Base-by-base conservation (phyloP, 1,139 yeast species). In the Komagataea norvegica region DNA sequence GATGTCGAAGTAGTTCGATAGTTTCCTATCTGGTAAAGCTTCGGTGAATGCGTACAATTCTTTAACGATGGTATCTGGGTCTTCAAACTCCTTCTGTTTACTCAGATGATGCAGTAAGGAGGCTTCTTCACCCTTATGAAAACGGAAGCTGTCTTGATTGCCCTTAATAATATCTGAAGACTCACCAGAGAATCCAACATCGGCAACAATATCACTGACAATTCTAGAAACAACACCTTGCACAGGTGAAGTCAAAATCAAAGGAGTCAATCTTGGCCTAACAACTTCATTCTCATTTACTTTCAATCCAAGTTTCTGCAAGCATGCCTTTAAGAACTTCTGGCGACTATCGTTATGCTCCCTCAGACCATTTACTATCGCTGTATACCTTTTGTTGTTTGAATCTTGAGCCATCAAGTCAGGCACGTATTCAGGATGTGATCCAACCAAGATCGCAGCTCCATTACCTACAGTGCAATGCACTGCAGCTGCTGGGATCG, bases 381-480 rank as follows among this genome's bases (percentile, higher is more conserved):
- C 47, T 2, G 58, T 49, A 37, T 68, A 68, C 16, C 65, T 54
- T 10, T 25, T 10, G 19, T 56, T 52, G 3, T 57, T 61, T 11
- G 54, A 13, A 46, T 46, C 6, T 55, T 41, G 38, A 59, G 61
- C 37, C 60, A 83, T 56, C 16, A 77, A 49, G 9, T 65, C 64
- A 0, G 88, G 79, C 1, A 78, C 68, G 54, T 80, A 87, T 59
- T 93, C 99, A 0, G 96, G 95, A 59, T 93, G 98, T 0, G 88
- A 72, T 1, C 97, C 97, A 3, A 83, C 68, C n/a, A 91, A 67
- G 3, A 91, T 59, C 0, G 80, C 95, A 26, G 65, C 67, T 2
- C 98, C 98, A 33, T 71, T 67, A 1, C 96, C 96, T 3, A 78
- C 74, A 13, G 68, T 65, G 50, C 87, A 74, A 41, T 73, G 64